Evolutionary conservation across 495 filamentous ascomycete species (phyloP), one percentile per base, ranked within the genome.

Genomic region (Aspergillus conjunctus): DNA sequence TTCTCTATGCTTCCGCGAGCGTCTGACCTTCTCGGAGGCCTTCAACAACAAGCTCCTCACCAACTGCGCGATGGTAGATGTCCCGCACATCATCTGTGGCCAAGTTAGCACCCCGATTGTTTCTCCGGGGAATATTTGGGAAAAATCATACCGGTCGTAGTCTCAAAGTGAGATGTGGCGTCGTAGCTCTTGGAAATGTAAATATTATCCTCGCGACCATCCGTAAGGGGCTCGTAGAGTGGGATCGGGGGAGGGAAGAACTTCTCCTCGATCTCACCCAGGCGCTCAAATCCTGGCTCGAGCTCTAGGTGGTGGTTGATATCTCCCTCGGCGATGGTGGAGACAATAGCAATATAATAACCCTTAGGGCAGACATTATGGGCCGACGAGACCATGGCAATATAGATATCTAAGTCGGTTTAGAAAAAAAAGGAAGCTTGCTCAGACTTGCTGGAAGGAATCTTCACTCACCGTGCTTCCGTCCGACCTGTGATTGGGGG

Each of bases 131-230:
- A 7, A 26, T 21, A 46, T 4, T 43, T 43, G 12, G 6, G 44
- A 11, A 21, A 46, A 21, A 30, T 56, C 73, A 68, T 80, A 86
- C 86, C 80, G 51, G 88, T 91, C 22, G 87, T 90, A 12, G 91
- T 96, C 84, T 99, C 94, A 68, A 99, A 99, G 81, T 99, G 94
- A 66, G 90, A 94, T 61, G 91, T 95, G 33, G 94, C 88, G 71
- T 99, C 94, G 74, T 99, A 99, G 80, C 92, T 96, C 83, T 93
- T 96, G 66, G 92, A 96, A 70, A 99, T 93, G 80, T 92, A 99
- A 74, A 99, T 89, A 73, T 91, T 90, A 77, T 97, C 92, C 62
- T 88, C 90, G 56, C 81, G 82, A 58, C 95, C 95, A 68, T 89
- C 88, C 71, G 91, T 91, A 53, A 95, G 70, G 37, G 94, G 94